A percentile compares a stretch with the other conserved stretches of the same genome.
These are phyloP conservation scores for Mycena pura DNA, from an alignment of 768 basidiomycete genomes.

Conservation along the genomic window DNA sequence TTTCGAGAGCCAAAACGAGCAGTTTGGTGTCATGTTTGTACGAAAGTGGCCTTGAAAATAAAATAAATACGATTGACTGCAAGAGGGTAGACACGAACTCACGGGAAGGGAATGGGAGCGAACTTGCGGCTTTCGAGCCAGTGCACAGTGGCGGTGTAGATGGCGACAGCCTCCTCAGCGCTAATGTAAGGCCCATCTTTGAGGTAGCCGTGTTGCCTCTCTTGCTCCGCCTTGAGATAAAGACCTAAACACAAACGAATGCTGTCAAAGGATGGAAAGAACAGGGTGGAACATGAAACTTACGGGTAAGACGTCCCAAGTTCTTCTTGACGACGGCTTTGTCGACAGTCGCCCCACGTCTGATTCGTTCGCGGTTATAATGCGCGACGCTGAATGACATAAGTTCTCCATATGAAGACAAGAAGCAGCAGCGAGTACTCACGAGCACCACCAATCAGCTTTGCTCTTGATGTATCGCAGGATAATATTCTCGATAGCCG, in stretches of 20 bases:
- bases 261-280: conserved; percentile 4
- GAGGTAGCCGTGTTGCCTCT: conserved; percentile 96
- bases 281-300: conserved; percentile 32
- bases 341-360: conserved; percentile 95
- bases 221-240: conserved; percentile 98
- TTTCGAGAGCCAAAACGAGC: conserved; percentile 94
- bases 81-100: conserved; percentile 34
- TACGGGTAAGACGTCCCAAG: conserved; percentile 94
- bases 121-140: conserved; percentile 99
- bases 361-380: conserved; percentile 97
- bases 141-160: conserved; percentile 98
- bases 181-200: conserved; percentile 99
- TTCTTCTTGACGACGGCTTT: conserved; percentile 99
- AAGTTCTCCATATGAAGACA: neutral
- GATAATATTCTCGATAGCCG: conserved; percentile 99
- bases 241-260: conserved; percentile 63
- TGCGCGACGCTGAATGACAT: conserved; percentile 76
- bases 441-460: conserved; percentile 99
- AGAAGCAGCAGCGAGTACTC: conserved; percentile 35
- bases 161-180: conserved; percentile 97
- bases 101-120: conserved; percentile 98
- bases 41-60: conserved; percentile 73
- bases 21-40: conserved; percentile 99
- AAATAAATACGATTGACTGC: neutral
- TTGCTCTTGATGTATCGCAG: conserved; percentile 99